Conservation (phyloP, 371 early-diverging fungal species). For the Saksenaea vasiformis region DNA sequence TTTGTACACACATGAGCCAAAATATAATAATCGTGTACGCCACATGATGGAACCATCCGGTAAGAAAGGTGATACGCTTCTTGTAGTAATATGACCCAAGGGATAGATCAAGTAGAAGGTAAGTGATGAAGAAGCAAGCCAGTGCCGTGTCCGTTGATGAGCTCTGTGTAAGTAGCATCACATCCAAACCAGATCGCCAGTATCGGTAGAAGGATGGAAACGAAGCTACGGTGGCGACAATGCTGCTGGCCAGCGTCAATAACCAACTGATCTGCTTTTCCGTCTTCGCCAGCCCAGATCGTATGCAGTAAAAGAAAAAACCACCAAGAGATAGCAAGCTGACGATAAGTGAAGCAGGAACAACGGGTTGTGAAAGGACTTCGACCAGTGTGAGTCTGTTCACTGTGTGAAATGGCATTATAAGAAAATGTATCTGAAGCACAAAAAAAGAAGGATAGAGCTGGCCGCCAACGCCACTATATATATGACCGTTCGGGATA, state of each 20-base stretch:
- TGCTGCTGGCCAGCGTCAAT: conserved; percentile 40
- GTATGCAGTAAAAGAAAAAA: conserved; percentile 29
- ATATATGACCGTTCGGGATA: no score
- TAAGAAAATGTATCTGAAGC: background rate
- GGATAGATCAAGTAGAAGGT: conserved; percentile 40
- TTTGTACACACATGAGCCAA: conserved; percentile 19
- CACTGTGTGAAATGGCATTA: conserved; percentile 1
- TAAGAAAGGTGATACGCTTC: conserved; percentile 39
- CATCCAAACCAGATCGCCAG: conserved; percentile 36
- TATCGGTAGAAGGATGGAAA: conserved; percentile 30
- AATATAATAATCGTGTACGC: conserved; percentile 30
- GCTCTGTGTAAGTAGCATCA: conserved; percentile 11
- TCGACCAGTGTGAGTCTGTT: conserved; percentile 20
- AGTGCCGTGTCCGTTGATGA: conserved; percentile 12
- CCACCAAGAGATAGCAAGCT: conserved; percentile 15
- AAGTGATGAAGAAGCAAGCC: conserved; percentile 34
- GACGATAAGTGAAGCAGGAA: conserved; percentile 14
- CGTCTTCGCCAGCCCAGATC: conserved; percentile 23
- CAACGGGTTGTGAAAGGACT: conserved; percentile 24
- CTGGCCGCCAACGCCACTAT: background rate
- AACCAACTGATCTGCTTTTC: conserved; percentile 43
- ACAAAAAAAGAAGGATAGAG: background rate
- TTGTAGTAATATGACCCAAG: conserved; percentile 47
- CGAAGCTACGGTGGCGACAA: conserved; percentile 33
- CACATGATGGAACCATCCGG: conserved; percentile 53